These are phyloP conservation scores for Endocalyx cinctus DNA, from an alignment of 2,329 filamentous ascomycete species.

Conservation along the genomic window DNA sequence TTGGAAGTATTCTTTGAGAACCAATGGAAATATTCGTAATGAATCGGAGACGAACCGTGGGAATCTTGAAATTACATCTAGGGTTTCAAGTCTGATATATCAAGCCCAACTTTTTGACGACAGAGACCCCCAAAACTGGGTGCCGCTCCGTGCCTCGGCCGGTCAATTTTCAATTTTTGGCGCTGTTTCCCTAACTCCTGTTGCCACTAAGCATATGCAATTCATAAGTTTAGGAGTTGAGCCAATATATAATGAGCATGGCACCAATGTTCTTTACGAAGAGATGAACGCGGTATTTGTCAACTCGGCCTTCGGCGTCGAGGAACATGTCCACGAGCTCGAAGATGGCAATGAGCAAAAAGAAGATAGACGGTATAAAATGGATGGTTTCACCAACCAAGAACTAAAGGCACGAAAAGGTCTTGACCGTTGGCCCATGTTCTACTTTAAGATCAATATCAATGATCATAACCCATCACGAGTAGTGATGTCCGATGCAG, in stretches of 20 bases:
- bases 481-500: slow-evolving; percentile 20
- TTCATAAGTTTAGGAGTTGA: slow-evolving; percentile 76
- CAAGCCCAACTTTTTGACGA: slow-evolving; percentile 62
- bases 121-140: slow-evolving; percentile 56
- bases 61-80: slow-evolving; percentile 7
- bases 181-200: slow-evolving; percentile 65
- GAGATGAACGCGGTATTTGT: slow-evolving; percentile 74
- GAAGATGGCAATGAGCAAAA: slow-evolving; percentile 29
- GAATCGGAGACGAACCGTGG: slow-evolving; percentile 8
- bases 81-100: slow-evolving; percentile 50
- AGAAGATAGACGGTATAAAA: slow-evolving; percentile 30
- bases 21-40: too few species aligned
- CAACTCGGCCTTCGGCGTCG: slow-evolving; percentile 69
- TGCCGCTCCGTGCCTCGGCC: slow-evolving; percentile 63
- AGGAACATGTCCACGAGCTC: slow-evolving; percentile 41
- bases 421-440: slow-evolving; percentile 84
- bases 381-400: slow-evolving; percentile 42
- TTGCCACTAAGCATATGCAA: slow-evolving; percentile 67
- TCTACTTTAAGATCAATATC: slow-evolving; percentile 65
- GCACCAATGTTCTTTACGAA: slow-evolving; percentile 65
- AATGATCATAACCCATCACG: slow-evolving; percentile 5
- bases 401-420: slow-evolving; percentile 57
- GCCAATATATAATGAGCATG: slow-evolving; percentile 53
- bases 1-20: slow-evolving; percentile 36
- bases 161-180: slow-evolving; percentile 60